phyloP scores from a whole-genome alignment of 2,329 filamentous ascomycete genomes.

The Nemania serpens region DNA sequence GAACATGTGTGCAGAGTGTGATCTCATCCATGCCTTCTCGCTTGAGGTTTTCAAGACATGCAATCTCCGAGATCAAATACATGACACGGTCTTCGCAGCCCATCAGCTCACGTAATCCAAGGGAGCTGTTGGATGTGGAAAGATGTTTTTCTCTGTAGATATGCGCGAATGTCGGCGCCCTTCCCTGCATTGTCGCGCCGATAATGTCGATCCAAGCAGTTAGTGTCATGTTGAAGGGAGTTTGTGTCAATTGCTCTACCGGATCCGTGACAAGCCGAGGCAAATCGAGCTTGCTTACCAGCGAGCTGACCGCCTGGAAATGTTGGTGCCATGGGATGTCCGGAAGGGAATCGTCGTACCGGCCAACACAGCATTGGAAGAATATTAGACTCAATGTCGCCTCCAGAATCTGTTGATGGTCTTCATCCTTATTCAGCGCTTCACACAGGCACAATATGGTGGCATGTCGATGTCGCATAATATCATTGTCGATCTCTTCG shows the following conservation, averaged over 20 bases:
- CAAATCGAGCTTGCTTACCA: slow-evolving; percentile 85
- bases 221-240: slow-evolving; percentile 94
- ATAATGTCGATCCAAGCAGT: slow-evolving; percentile 97
- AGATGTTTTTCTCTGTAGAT: slow-evolving; percentile 96
- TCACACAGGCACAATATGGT: slow-evolving; percentile 87
- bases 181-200: slow-evolving; percentile 87
- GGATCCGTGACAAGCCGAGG: slow-evolving; percentile 68
- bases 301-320: slow-evolving; percentile 85
- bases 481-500: slow-evolving; percentile 84
- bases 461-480: slow-evolving; percentile 87
- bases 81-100: slow-evolving; percentile 96
- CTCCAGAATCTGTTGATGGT: slow-evolving; percentile 88
- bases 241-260: slow-evolving; percentile 62
- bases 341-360: slow-evolving; percentile 79
- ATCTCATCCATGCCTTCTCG: slow-evolving; percentile 81
- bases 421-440: slow-evolving; percentile 75
- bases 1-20: slow-evolving; percentile 85
- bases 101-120: slow-evolving; percentile 90
- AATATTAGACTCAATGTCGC: slow-evolving; percentile 94
- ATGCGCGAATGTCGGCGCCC: slow-evolving; percentile 85
- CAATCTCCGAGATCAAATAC: slow-evolving; percentile 97
- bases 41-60: slow-evolving; percentile 91
- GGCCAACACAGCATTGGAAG: slow-evolving; percentile 90
- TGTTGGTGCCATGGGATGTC: slow-evolving; percentile 98
- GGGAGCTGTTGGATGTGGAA: slow-evolving; percentile 61